Conservation (phyloP, 176 grass and related monocot genomes). For the Poa pratensis region DNA sequence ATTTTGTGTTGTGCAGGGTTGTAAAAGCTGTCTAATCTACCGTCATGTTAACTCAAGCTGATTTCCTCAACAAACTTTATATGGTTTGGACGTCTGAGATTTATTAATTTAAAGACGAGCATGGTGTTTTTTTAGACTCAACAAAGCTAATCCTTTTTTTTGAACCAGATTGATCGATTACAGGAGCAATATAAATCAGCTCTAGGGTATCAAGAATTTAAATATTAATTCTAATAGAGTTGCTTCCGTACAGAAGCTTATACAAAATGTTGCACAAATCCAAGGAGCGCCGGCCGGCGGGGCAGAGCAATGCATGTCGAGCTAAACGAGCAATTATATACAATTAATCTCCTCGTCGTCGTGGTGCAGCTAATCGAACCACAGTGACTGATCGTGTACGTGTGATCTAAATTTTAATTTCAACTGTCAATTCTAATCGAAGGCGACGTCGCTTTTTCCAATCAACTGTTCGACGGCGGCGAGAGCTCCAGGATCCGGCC, state of each 20-base stretch:
- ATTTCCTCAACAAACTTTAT: too few species aligned
- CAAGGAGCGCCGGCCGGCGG: neutral
- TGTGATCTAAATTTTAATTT: neutral
- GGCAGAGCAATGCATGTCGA: neutral
- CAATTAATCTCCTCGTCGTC: neutral
- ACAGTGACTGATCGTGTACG: neutral
- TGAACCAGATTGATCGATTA: too few species aligned
- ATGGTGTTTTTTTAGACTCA: too few species aligned
- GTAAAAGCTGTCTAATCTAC: too few species aligned
- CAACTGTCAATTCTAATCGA: neutral
- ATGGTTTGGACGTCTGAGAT: too few species aligned
- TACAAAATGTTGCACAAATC: neutral
- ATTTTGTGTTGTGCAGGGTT: too few species aligned
- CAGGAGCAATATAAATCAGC: too few species aligned
- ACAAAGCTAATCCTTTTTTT: too few species aligned
- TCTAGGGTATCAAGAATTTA: neutral
- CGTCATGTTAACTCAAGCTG: too few species aligned
- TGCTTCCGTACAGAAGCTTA: neutral
- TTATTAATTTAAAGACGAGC: too few species aligned
- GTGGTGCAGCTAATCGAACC: neutral
- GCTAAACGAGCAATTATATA: neutral
- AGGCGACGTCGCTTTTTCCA: neutral
- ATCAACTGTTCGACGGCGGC: slow-evolving; percentile 47
- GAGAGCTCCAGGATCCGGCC: slow-evolving; percentile 60
- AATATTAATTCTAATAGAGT: neutral